phyloP scores from a whole-genome alignment of 495 filamentous ascomycete species.

The Aspergillus nidulans region DNA sequence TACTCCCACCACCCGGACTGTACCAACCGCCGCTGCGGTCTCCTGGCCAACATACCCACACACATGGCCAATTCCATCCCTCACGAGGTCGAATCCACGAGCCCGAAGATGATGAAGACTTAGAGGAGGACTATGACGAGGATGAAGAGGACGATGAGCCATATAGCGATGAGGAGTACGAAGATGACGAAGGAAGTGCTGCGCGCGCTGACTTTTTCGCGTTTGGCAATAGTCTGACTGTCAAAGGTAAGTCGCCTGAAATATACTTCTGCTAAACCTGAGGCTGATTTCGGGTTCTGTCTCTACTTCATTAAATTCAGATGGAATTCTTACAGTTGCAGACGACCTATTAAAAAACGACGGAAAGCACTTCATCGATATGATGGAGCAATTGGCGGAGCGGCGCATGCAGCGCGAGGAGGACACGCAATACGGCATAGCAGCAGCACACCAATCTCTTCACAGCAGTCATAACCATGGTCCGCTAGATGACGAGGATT shows the following conservation, averaged over 20 bases:
- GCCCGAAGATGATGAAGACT: conserved; percentile 62
- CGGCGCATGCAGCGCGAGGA: conserved; percentile 95
- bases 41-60: conserved; percentile 40
- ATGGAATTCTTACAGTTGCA: conserved; percentile 96
- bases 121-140: conserved; percentile 54
- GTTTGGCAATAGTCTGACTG: conserved; percentile 94
- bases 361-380: conserved; percentile 99
- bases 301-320: conserved; percentile 42
- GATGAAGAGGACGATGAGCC: conserved; percentile 54
- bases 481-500: conserved; percentile 69
- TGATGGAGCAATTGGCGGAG: conserved; percentile 99
- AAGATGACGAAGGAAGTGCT: conserved; percentile 48
- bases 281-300: conserved; percentile 21
- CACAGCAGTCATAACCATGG: conserved; percentile 60
- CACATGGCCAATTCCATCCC: conserved; percentile 47
- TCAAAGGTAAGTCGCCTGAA: conserved; percentile 68
- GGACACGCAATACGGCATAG: conserved; percentile 69
- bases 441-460: conserved; percentile 54
- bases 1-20: conserved; percentile 60
- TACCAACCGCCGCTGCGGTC: conserved; percentile 44
- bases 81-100: conserved; percentile 55
- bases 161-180: conserved; percentile 53
- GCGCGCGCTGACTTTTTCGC: conserved; percentile 80
- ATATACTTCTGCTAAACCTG: conserved; percentile 7
- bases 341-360: conserved; percentile 98